Evolutionary conservation across 306 rosid genomes (phyloP).

Genomic region (Acmispon strigosus): DNA sequence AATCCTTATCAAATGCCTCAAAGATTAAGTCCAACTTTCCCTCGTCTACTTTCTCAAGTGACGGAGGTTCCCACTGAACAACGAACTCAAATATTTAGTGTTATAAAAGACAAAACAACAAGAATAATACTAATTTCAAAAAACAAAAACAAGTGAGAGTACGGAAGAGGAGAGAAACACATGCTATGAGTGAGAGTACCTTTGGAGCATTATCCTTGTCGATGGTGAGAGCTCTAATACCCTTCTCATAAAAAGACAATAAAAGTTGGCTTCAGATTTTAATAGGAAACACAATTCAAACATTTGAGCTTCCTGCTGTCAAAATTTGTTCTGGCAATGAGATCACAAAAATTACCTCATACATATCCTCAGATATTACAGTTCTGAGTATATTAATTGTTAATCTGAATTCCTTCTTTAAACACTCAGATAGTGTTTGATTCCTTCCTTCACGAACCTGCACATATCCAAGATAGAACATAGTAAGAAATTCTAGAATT

Average conservation of each 20-base stretch:
- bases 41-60: slow-evolving; percentile 54
- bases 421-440: slow-evolving; percentile 65
- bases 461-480: not conserved
- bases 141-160: not conserved
- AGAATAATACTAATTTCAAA: not conserved
- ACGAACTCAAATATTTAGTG: not conserved
- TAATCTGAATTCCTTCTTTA: slow-evolving; percentile 76
- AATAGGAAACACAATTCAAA: not conserved
- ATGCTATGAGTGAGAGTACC: slow-evolving; percentile 33
- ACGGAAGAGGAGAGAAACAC: no score
- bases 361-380: slow-evolving; percentile 71
- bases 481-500: slow-evolving; percentile 20
- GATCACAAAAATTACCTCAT: slow-evolving; percentile 57
- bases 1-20: slow-evolving; percentile 48
- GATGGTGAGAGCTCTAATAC: slow-evolving; percentile 86
- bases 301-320: not conserved
- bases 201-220: slow-evolving; percentile 96
- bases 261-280: slow-evolving; percentile 19
- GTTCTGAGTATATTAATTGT: slow-evolving; percentile 63
- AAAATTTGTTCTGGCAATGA: not conserved
- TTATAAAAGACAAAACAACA: not conserved
- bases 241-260: slow-evolving; percentile 45
- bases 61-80: slow-evolving; percentile 74
- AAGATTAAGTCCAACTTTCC: slow-evolving; percentile 52
- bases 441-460: slow-evolving; percentile 83